phyloP scores from a whole-genome alignment of 345 rosid species.

The Rhizophora mangle region DNA sequence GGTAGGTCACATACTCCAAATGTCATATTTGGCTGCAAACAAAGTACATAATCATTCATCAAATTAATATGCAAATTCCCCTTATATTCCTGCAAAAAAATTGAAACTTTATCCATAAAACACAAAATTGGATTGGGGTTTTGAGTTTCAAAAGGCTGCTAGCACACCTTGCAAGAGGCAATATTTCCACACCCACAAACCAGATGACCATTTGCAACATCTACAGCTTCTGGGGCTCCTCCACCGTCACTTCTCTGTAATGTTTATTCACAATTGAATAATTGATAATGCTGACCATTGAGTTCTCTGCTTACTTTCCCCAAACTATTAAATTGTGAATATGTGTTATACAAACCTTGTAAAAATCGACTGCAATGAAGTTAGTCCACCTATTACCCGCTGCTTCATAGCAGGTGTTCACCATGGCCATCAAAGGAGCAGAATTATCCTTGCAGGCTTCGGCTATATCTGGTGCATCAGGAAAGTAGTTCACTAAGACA shows the following conservation, averaged over 20 bases:
- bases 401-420: conserved; percentile 21
- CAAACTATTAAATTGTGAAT: too few relatives aligned
- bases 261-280: neutral
- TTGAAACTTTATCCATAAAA: neutral
- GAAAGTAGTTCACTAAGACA: conserved; percentile 22
- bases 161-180: conserved; percentile 25
- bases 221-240: conserved; percentile 27
- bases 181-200: conserved; percentile 32
- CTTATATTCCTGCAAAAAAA: neutral
- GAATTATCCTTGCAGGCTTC: conserved; percentile 30
- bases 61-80: neutral
- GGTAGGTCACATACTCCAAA: conserved; percentile 41
- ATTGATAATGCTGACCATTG: neutral
- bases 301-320: too few relatives aligned
- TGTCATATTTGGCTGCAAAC: conserved; percentile 48
- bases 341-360: conserved; percentile 12
- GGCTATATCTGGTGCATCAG: conserved; percentile 6
- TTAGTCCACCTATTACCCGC: conserved; percentile 29
- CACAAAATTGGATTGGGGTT: neutral
- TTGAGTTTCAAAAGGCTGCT: neutral
- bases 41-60: neutral
- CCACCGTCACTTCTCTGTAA: conserved; percentile 34
- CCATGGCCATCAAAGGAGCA: conserved; percentile 24
- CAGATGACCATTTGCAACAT: conserved; percentile 26
- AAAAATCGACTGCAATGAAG: conserved; percentile 33